Percentiles rank a stretch among this genome's conserved stretches.
phyloP scores from a whole-genome alignment of 768 basidiomycete genomes.

The Austroboletus eburneus region DNA sequence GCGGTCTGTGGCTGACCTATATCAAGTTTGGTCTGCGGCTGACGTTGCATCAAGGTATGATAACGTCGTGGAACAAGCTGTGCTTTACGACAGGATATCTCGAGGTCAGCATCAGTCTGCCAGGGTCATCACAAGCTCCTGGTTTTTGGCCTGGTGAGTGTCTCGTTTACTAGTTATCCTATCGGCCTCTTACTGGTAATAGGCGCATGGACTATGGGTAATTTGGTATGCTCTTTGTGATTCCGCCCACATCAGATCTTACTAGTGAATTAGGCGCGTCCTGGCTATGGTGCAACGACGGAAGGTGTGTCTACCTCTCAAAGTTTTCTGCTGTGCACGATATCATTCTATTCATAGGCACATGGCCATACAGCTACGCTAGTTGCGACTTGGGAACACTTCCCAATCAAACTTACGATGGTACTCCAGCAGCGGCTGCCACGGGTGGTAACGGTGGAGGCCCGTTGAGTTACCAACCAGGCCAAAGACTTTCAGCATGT shows the following conservation, averaged over 20 bases:
- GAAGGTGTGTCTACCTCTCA: slow-evolving; percentile 71
- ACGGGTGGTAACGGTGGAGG: slow-evolving; percentile 49
- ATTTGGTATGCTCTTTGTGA: slow-evolving; percentile 34
- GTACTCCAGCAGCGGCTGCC: slow-evolving; percentile 53
- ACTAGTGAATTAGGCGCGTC: slow-evolving; percentile 54
- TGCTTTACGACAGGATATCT: slow-evolving; percentile 94
- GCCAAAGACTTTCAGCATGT: slow-evolving; percentile 83
- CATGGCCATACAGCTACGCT: slow-evolving; percentile 82
- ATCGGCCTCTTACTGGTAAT: slow-evolving; percentile 2
- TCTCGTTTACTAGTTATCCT: slow-evolving; percentile 18
- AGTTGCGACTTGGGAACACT: slow-evolving; percentile 84
- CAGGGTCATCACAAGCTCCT: slow-evolving; percentile 53
- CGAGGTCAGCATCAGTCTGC: slow-evolving; percentile 76
- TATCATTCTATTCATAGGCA: slow-evolving; percentile 33
- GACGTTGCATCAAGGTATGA: slow-evolving; percentile 44
- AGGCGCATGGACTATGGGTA: slow-evolving; percentile 78
- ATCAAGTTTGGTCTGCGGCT: not conserved
- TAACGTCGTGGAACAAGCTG: slow-evolving; percentile 90
- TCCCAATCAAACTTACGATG: slow-evolving; percentile 70
- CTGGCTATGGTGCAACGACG: slow-evolving; percentile 87
- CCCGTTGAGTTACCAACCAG: slow-evolving; percentile 73
- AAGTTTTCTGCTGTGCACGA: too few species aligned
- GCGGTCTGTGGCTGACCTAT: slow-evolving; percentile 44
- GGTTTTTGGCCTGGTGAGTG: slow-evolving; percentile 84
- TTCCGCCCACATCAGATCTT: slow-evolving; percentile 4